Base-by-base conservation (phyloP, 1,139 yeast species). In the Pneumocystis wakefieldiae region DNA sequence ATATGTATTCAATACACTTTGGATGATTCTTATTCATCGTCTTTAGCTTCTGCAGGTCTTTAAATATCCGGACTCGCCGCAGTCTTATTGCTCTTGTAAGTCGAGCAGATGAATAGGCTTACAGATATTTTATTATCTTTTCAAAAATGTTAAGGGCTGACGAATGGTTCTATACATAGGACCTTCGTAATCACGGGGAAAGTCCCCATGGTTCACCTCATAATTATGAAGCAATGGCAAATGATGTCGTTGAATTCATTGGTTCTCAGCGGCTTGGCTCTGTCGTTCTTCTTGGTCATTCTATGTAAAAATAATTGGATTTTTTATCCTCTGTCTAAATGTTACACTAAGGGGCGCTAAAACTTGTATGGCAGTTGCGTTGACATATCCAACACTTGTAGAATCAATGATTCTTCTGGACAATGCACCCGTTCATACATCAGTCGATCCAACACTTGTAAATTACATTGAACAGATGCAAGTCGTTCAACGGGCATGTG, bases 131-230 rank as follows among this genome's bases (percentile, higher is more conserved):
- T 32, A 32, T 32, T 32, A 32, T 32, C 8, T 5, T 32, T 32
- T 32, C 1, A 15, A 24, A 19, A 74, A 75, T 28, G 60, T 73
- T 35, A 64, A 65, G 81, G 55, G 57, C 59, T 29, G 60, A 36
- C 12, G 3, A n/a, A 28, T 63, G 28, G 28, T 41, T 17, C 10
- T 17, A 17, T 17, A 14, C 0, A 17, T 41, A 41, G 69, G 97
- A 92, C 72, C 78, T 91, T 66, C 78, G 98, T 67, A 91, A 92
- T 74, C 96, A 91, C 71, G 98, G 98, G 1, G 82, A 79, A n/a
- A 86, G 96, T 7, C 97, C 97, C 0, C 95, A 87, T 70, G 72
- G 70, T 35, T 70, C 74, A 0, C 76, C 86, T 39, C 87, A 88
- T 70, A 92, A 87, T 73, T 90, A 90, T 73, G 86, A 87, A 0